These are phyloP conservation scores for Psilocybe mexicana DNA, from an alignment of 1,284 basidiomycete genomes.

Conservation along the genomic window DNA sequence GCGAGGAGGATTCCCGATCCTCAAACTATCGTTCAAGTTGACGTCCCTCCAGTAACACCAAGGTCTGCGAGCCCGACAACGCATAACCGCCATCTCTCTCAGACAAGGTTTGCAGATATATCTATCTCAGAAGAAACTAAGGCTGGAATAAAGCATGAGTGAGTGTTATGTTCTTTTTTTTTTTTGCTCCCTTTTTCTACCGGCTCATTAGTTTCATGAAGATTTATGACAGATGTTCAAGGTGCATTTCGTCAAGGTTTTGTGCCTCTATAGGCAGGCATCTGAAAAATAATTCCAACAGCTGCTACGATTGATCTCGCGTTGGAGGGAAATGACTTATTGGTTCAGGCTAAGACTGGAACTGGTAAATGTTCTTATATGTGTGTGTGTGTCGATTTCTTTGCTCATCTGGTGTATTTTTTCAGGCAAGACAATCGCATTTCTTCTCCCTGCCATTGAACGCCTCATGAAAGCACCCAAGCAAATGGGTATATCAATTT, in stretches of 20 bases:
- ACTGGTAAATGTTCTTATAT: slow-evolving; percentile 31
- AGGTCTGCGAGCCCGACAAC: slow-evolving; percentile 14
- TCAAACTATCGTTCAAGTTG: background rate
- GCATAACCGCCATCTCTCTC: slow-evolving; percentile 25
- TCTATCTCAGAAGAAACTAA: slow-evolving; percentile 36
- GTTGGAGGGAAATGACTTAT: slow-evolving; percentile 38
- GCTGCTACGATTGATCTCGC: slow-evolving; percentile 39
- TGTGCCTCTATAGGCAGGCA: background rate
- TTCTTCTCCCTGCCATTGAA: slow-evolving; percentile 85
- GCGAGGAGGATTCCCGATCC: background rate
- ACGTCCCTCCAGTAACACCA: slow-evolving; percentile 1
- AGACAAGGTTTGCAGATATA: slow-evolving; percentile 29
- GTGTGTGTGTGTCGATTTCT: background rate
- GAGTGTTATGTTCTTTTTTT: slow-evolving; percentile 18
- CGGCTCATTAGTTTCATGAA: background rate
- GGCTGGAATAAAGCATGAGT: slow-evolving; percentile 42
- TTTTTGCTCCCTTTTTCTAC: background rate
- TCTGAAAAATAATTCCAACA: slow-evolving; percentile 6
- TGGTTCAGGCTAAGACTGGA: slow-evolving; percentile 51
- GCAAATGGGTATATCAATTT: slow-evolving; percentile 36
- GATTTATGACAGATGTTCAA: slow-evolving; percentile 18
- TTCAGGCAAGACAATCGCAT: slow-evolving; percentile 85
- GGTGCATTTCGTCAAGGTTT: background rate
- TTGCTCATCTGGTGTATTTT: background rate
- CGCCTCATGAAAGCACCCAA: slow-evolving; percentile 44